A percentile compares a stretch with the other conserved stretches of the same genome.
phyloP scores from a whole-genome alignment of 768 basidiomycete genomes.

The Pholiota molesta region DNA sequence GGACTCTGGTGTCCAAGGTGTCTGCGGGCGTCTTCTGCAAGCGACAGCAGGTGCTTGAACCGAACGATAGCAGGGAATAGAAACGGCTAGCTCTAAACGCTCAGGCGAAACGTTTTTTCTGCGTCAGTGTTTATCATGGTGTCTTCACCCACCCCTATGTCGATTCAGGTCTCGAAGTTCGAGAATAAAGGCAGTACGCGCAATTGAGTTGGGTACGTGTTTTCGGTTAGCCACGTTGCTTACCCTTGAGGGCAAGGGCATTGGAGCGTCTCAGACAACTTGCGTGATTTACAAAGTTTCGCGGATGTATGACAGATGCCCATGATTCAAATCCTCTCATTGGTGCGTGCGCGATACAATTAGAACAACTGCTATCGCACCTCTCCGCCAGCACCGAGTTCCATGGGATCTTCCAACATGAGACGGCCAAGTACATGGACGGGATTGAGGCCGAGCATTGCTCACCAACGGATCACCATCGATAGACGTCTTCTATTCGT shows the following conservation, averaged over 20 bases:
- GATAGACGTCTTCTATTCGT: not conserved
- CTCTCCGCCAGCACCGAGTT: not conserved
- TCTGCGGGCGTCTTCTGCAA: constrained; percentile 4
- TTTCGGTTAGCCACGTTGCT: constrained; percentile 23
- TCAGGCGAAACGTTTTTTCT: constrained; percentile 5
- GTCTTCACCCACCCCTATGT: constrained; percentile 4
- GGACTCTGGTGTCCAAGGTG: not conserved
- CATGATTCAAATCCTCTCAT: not conserved
- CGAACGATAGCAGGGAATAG: not conserved
- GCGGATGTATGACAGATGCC: constrained; percentile 12
- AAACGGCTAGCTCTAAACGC: constrained; percentile 8
- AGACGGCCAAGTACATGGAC: not conserved
- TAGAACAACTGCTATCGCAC: not conserved
- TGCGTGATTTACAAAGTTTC: constrained; percentile 14
- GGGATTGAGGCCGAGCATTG: constrained; percentile 2
- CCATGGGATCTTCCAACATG: not conserved
- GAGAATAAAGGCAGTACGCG: constrained; percentile 6
- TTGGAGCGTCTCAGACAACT: constrained; percentile 21
- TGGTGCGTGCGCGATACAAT: not conserved
- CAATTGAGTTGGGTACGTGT: constrained; percentile 13
- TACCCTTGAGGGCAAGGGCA: not conserved
- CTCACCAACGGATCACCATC: constrained; percentile 1
- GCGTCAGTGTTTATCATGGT: constrained; percentile 9
- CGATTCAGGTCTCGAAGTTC: constrained; percentile 8
- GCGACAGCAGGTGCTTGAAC: not conserved